Conservation (phyloP, 148 eudicot species). For the Fallopia convolvulus region DNA sequence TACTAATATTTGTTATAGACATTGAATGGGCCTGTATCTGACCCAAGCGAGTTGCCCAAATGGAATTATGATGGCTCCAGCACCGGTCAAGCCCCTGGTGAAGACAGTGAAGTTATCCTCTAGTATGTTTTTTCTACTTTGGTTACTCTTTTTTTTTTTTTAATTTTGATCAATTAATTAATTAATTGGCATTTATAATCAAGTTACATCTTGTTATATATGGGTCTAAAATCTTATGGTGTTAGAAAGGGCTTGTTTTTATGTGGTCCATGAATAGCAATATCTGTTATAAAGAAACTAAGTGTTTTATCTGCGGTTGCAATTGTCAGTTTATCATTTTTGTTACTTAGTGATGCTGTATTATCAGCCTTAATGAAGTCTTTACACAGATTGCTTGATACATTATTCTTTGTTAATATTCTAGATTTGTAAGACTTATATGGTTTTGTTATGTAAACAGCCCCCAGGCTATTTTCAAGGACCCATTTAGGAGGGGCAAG, state of each 20-base stretch:
- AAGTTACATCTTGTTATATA: background rate
- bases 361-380: background rate
- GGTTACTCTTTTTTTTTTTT: background rate
- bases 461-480: conserved; percentile 59
- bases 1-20: conserved; percentile 20
- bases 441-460: conserved; percentile 23
- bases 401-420: background rate
- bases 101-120: conserved; percentile 52
- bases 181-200: background rate
- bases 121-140: conserved; percentile 21
- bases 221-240: background rate
- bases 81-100: conserved; percentile 46
- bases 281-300: background rate
- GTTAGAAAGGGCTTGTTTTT: background rate
- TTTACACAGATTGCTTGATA: background rate
- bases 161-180: background rate
- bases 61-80: conserved; percentile 61
- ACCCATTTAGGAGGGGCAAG: conserved; percentile 67
- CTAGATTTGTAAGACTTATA: background rate
- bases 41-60: conserved; percentile 34
- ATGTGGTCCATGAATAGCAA: background rate
- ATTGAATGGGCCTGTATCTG: conserved; percentile 23
- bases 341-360: background rate
- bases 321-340: background rate
- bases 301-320: background rate